Evolutionary conservation across 2,329 filamentous ascomycete genomes (phyloP), one percentile per base, ranked within the genome.

Genomic region (Aspergillus tanneri): DNA sequence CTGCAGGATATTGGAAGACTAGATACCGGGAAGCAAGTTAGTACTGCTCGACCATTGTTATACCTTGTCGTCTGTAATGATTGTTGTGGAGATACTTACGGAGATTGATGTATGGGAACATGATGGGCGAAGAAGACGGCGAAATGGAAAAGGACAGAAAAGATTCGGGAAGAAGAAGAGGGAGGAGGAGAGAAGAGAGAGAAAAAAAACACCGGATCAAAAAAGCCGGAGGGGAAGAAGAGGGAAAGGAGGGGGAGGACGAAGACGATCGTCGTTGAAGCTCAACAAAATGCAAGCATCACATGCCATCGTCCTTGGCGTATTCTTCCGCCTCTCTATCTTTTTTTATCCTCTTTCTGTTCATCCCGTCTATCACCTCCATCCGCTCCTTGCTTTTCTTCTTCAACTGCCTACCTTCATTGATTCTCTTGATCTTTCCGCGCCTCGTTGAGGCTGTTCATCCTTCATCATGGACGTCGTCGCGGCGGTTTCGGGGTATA

Each of bases 401-500:
- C n/a, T n/a, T n/a, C n/a, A n/a, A n/a, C n/a, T n/a, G n/a, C n/a
- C n/a, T n/a, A 7, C 14, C 30, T 19, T 18, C 30, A 19, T 14
- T 32, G 12, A 12, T 32, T 14, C 12, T 12, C 11, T 32, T 37
- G 16, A 32, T 30, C 28, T 16, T 27, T 34, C 25, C 22, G 23
- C 47, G 50, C 36, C 25, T 32, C 23, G 22, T 27, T 14, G 42
- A 43, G 48, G 51, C 57, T 38, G 21, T 39, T 19, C 46, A 50
- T 25, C 11, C 42, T 54, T 59, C 70, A 77, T 57, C 61, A 99
- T 99, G 93, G 93, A 99, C 68, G 85, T 97, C 64, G 88, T 95
- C 54, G 87, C 95, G 69, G 89, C 91, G 59, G 86, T 96, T 66
- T 87, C 91, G 62, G 88, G 90, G 74, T 99, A 99, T 78, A 87